Percentiles rank a stretch among this genome's conserved stretches.
These are phyloP conservation scores for Phyllosticta capitalensis DNA, from an alignment of 2,329 filamentous ascomycete species.

Conservation along the genomic window DNA sequence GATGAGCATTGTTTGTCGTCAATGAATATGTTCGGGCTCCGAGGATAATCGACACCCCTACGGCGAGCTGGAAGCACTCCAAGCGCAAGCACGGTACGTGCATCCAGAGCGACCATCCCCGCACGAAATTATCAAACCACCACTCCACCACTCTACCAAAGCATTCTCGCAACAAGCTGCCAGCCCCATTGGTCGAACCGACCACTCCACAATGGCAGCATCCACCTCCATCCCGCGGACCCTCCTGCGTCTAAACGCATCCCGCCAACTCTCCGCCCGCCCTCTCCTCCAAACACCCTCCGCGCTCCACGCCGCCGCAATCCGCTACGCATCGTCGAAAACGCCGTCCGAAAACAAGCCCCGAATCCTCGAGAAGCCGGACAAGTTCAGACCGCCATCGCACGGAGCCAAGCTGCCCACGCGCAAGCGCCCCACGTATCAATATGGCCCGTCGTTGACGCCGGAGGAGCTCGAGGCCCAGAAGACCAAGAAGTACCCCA, in stretches of 20 bases:
- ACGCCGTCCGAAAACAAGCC: constrained; percentile 25
- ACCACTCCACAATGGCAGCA: constrained; percentile 20
- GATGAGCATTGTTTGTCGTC: no score
- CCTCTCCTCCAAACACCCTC: constrained; percentile 15
- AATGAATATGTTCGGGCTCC: no score
- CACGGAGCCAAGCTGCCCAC: constrained; percentile 63
- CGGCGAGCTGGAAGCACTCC: background rate
- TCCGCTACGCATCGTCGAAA: background rate
- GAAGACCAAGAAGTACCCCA: constrained; percentile 66
- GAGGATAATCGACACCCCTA: no score
- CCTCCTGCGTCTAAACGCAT: constrained; percentile 12
- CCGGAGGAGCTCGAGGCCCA: constrained; percentile 57
- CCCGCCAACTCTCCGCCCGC: constrained; percentile 11
- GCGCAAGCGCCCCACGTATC: constrained; percentile 46
- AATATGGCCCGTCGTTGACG: constrained; percentile 66
- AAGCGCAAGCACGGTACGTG: background rate
- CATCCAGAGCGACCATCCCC: background rate
- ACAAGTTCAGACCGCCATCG: constrained; percentile 85
- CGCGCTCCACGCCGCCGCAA: constrained; percentile 12
- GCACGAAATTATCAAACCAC: background rate
- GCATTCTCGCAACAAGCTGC: background rate
- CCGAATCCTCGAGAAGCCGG: constrained; percentile 65
- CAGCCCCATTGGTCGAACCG: background rate
- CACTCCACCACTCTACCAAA: background rate
- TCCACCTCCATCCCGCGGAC: constrained; percentile 26